These are phyloP conservation scores for Moringa oleifera DNA, from an alignment of 345 rosid species.

Conservation along the genomic window DNA sequence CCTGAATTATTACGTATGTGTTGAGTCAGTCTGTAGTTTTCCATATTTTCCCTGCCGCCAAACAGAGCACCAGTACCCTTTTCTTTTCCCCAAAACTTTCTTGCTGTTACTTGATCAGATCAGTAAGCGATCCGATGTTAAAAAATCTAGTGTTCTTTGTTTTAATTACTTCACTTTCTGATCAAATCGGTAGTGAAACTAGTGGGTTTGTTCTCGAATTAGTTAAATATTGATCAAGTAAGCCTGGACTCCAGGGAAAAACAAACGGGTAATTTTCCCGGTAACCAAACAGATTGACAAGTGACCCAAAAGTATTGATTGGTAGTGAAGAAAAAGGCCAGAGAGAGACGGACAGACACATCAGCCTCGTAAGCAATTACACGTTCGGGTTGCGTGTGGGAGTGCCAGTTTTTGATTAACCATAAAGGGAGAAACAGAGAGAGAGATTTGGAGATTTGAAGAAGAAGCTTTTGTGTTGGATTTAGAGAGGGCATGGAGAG, in stretches of 20 bases:
- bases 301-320: slow-evolving; percentile 25
- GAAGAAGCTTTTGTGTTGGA: background rate
- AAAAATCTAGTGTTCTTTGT: too few species aligned
- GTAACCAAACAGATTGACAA: slow-evolving; percentile 2
- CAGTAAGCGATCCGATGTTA: too few species aligned
- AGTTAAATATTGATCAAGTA: too few species aligned
- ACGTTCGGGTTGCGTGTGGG: slow-evolving; percentile 45
- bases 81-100: slow-evolving; percentile 1
- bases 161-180: too few species aligned
- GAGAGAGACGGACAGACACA: background rate
- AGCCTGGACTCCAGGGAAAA: too few species aligned
- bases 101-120: too few species aligned
- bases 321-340: too few species aligned
- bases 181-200: too few species aligned
- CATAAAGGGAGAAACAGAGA: background rate
- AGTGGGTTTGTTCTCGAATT: too few species aligned
- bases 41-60: slow-evolving; percentile 27
- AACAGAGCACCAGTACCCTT: slow-evolving; percentile 1
- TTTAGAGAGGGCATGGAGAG: slow-evolving; percentile 14
- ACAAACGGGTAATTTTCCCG: background rate
- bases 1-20: slow-evolving; percentile 21
- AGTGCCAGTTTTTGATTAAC: slow-evolving; percentile 22
- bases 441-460: background rate
- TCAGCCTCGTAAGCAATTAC: slow-evolving; percentile 15
- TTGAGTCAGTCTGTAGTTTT: slow-evolving; percentile 9